Percentiles rank a stretch among this genome's conserved stretches.
These are phyloP conservation scores for Keithomyces neogunnii DNA, from an alignment of 2,329 filamentous ascomycete genomes.

Conservation along the genomic window DNA sequence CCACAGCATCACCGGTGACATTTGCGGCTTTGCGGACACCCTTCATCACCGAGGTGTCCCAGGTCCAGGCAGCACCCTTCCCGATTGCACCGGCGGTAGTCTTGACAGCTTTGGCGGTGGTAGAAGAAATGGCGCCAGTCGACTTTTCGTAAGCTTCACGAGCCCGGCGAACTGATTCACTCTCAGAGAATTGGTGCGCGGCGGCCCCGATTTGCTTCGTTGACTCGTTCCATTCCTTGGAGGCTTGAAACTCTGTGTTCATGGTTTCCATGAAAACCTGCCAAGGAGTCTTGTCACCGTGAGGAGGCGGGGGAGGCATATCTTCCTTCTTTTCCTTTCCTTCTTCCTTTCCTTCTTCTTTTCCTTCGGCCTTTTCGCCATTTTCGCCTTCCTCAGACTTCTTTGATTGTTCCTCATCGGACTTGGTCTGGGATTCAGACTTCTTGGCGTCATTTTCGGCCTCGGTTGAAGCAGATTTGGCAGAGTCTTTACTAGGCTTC, in stretches of 20 bases:
- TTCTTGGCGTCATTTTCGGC: slow-evolving; percentile 26
- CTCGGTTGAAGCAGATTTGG: slow-evolving; percentile 11
- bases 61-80: slow-evolving; percentile 90
- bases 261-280: slow-evolving; percentile 98
- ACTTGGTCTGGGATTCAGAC: slow-evolving; percentile 22
- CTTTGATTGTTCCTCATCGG: slow-evolving; percentile 36
- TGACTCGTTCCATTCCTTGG: slow-evolving; percentile 98
- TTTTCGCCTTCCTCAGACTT: slow-evolving; percentile 32
- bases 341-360: slow-evolving; percentile 38
- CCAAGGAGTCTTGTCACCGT: slow-evolving; percentile 97
- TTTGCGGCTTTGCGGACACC: slow-evolving; percentile 80
- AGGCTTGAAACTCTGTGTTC: slow-evolving; percentile 85
- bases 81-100: slow-evolving; percentile 79
- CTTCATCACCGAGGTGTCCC: slow-evolving; percentile 91
- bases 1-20: slow-evolving; percentile 76
- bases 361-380: slow-evolving; percentile 37
- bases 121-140: slow-evolving; percentile 71
- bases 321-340: slow-evolving; percentile 58
- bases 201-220: slow-evolving; percentile 89
- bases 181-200: slow-evolving; percentile 87
- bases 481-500: slow-evolving; percentile 21
- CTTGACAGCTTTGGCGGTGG: slow-evolving; percentile 73
- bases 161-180: slow-evolving; percentile 79
- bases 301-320: slow-evolving; percentile 79
- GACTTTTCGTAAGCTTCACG: slow-evolving; percentile 81